phyloP scores from a whole-genome alignment of 2,329 filamentous ascomycete species.

The Epichloe glyceriae region DNA sequence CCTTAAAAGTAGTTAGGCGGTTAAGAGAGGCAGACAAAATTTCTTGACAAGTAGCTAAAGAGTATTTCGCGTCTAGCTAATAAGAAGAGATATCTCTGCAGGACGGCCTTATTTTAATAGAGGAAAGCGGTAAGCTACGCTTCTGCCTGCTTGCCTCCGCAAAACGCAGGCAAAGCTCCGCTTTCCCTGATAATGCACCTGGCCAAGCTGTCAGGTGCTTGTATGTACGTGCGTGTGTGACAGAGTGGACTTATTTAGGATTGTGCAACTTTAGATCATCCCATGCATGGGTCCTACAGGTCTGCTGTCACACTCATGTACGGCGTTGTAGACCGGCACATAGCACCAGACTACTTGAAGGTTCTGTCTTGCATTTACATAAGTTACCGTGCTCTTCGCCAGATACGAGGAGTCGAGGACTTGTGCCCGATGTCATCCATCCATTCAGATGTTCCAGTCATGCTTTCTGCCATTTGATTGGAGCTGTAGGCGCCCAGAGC shows the following conservation, averaged over 20 bases:
- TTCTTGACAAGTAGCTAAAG: too few relatives aligned
- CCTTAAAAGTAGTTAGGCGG: too few relatives aligned
- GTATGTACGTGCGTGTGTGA: conserved; percentile 1
- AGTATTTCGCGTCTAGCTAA: too few relatives aligned
- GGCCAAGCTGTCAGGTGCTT: not conserved
- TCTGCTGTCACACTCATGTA: not conserved
- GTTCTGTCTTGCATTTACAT: not conserved
- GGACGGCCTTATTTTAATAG: too few relatives aligned
- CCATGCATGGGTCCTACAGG: not conserved
- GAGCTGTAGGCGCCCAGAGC: conserved; percentile 21
- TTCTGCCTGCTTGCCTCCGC: too few relatives aligned
- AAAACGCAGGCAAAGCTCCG: too few relatives aligned
- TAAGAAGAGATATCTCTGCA: too few relatives aligned
- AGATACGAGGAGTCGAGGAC: too few relatives aligned
- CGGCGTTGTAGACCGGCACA: not conserved
- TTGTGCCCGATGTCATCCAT: not conserved
- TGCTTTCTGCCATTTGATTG: conserved; percentile 15
- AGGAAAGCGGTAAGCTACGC: too few relatives aligned
- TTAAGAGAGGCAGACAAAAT: too few relatives aligned
- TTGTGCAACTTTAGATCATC: conserved; percentile 3
- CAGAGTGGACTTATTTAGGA: not conserved
- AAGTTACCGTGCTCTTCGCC: too few relatives aligned
- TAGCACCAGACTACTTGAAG: not conserved
- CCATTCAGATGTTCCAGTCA: not conserved
- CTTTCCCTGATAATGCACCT: not conserved